Evolutionary conservation across 2,329 filamentous ascomycete genomes (phyloP).

Genomic region (Phialophora tarda): DNA sequence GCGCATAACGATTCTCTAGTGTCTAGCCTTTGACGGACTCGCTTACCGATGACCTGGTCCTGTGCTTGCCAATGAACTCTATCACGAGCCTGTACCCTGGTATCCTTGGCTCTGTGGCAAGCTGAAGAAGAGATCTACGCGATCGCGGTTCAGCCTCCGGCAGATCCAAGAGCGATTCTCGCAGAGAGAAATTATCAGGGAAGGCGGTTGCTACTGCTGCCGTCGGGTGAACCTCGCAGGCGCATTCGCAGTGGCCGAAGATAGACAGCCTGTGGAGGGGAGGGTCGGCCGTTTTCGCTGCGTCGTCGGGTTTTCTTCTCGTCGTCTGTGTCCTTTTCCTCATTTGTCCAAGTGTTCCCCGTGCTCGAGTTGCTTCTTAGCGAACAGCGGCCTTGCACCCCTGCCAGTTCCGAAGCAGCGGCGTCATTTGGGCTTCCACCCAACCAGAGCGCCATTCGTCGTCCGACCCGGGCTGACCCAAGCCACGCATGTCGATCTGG

Average conservation of each 20-base stretch:
- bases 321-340: constrained; percentile 1
- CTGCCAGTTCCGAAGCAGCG: constrained; percentile 23
- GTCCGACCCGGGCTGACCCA: constrained; percentile 20
- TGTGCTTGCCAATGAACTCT: constrained; percentile 14
- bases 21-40: constrained; percentile 18
- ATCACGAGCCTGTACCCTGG: constrained; percentile 6
- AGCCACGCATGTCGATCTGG: constrained; percentile 34
- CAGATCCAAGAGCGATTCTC: not conserved
- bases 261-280: not conserved
- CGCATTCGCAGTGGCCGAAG: not conserved
- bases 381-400: constrained; percentile 11
- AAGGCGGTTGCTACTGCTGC: not conserved
- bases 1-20: constrained; percentile 19
- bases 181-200: not conserved
- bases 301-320: not conserved
- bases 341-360: not conserved
- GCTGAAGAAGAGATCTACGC: constrained; percentile 14
- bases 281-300: not conserved
- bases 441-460: constrained; percentile 10
- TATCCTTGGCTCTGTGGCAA: constrained; percentile 13
- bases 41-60: constrained; percentile 17
- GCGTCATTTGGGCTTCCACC: constrained; percentile 15
- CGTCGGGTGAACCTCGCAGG: not conserved
- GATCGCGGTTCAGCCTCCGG: not conserved
- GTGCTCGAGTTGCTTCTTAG: constrained; percentile 11